Percentiles rank a stretch among this genome's conserved stretches.
Conservation (phyloP, 306 rosid species). For the Coriaria nepalensis region DNA sequence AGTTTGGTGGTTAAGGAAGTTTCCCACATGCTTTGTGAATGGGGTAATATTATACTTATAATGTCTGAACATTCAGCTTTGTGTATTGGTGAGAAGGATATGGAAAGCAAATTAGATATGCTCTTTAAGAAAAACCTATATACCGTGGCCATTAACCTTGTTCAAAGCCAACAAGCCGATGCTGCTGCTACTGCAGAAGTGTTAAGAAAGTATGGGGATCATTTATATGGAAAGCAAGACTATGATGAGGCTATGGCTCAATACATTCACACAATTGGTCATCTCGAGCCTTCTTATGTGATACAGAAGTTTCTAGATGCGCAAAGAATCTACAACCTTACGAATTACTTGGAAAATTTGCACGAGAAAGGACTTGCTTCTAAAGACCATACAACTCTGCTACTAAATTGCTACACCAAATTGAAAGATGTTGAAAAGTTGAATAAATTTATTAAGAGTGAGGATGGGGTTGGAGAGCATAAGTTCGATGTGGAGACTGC, state of each 20-base stretch:
- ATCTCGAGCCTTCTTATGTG: conserved; percentile 96
- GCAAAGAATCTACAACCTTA: conserved; percentile 88
- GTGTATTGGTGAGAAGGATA: conserved; percentile 94
- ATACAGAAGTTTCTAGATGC: conserved; percentile 97
- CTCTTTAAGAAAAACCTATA: conserved; percentile 88
- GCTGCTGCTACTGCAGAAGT: conserved; percentile 98
- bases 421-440: conserved; percentile 90
- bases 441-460: conserved; percentile 69
- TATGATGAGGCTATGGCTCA: conserved; percentile 97
- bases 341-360: conserved; percentile 90
- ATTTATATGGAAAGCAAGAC: conserved; percentile 88
- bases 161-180: conserved; percentile 97
- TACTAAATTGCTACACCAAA: conserved; percentile 88
- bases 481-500: conserved; percentile 97
- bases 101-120: conserved; percentile 99
- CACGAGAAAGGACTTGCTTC: conserved; percentile 98
- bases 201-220: conserved; percentile 86
- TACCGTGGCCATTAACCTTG: conserved; percentile 88
- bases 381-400: conserved; percentile 92
- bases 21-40: conserved; percentile 91
- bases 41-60: conserved; percentile 90
- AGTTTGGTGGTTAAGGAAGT: conserved; percentile 68
- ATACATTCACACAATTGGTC: conserved; percentile 86
- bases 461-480: conserved; percentile 71
- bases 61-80: conserved; percentile 80